These are phyloP conservation scores for Saturnispora gosingensis DNA, from an alignment of 805 yeast species.

Conservation along the genomic window DNA sequence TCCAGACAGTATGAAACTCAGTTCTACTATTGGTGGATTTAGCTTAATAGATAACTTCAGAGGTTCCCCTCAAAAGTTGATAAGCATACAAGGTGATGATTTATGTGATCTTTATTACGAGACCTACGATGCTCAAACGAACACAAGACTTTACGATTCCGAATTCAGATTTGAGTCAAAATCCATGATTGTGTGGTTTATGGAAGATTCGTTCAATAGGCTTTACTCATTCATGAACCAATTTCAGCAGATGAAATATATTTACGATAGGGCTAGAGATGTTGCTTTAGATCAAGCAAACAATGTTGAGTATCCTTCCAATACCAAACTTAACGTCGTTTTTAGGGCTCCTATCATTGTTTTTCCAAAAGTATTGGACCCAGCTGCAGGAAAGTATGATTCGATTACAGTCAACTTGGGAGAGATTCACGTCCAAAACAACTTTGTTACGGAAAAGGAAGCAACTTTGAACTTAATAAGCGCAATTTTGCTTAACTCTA, in stretches of 20 bases:
- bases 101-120: conserved; percentile 79
- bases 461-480: conserved; percentile 44
- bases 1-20: conserved; percentile 70
- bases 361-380: conserved; percentile 54
- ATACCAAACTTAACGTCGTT: conserved; percentile 61
- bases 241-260: conserved; percentile 74
- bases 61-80: conserved; percentile 48
- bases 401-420: conserved; percentile 68
- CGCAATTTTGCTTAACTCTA: conserved; percentile 66
- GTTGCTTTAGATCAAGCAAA: conserved; percentile 79
- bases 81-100: conserved; percentile 70
- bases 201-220: conserved; percentile 69
- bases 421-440: conserved; percentile 64
- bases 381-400: conserved; percentile 39
- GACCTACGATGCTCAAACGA: conserved; percentile 55
- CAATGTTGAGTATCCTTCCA: conserved; percentile 43
- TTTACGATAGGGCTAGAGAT: conserved; percentile 85
- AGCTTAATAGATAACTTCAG: conserved; percentile 65
- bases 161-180: conserved; percentile 60
- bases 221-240: conserved; percentile 59
- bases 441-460: conserved; percentile 32
- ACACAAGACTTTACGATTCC: conserved; percentile 44
- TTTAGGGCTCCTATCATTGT: conserved; percentile 76
- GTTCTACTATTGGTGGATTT: conserved; percentile 68
- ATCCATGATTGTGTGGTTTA: conserved; percentile 64